phyloP scores from a whole-genome alignment of 2,329 filamentous ascomycete species.

The Cercospora sojina region DNA sequence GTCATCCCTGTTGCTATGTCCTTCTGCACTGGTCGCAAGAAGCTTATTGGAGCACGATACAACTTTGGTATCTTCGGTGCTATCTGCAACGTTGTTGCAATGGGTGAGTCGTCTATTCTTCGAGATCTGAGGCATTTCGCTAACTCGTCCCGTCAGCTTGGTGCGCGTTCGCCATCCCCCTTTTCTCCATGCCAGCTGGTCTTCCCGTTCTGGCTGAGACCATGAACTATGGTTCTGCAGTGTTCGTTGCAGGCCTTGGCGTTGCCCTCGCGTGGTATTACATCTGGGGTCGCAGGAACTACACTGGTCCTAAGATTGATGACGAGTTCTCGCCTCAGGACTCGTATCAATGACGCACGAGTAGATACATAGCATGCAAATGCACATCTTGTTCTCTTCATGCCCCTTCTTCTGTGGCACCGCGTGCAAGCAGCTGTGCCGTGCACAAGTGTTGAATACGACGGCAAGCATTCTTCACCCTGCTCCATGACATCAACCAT shows the following conservation, averaged over 20 bases:
- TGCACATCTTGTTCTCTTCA: not conserved
- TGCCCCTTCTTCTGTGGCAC: not conserved
- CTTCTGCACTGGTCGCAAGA: constrained; percentile 59
- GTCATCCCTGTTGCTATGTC: constrained; percentile 66
- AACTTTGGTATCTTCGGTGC: constrained; percentile 62
- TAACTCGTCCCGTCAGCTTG: constrained; percentile 52
- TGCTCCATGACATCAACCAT: not conserved
- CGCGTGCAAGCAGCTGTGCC: not conserved
- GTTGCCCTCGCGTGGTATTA: constrained; percentile 67
- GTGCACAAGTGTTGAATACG: not conserved
- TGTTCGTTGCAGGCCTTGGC: constrained; percentile 65
- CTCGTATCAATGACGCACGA: not conserved
- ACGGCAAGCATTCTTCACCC: not conserved
- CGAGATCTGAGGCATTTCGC: not conserved
- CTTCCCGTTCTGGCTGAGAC: constrained; percentile 59
- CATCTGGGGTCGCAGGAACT: constrained; percentile 68
- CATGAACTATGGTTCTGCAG: constrained; percentile 74
- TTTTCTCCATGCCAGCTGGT: constrained; percentile 66
- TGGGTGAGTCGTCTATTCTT: constrained; percentile 51
- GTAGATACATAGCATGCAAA: constrained; percentile 2
- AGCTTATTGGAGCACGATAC: constrained; percentile 59
- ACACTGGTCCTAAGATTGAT: constrained; percentile 53
- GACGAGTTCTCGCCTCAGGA: constrained; percentile 1
- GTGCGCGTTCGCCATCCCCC: constrained; percentile 66
- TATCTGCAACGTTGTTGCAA: constrained; percentile 62